phyloP scores from a whole-genome alignment of 352 stramenopile genomes.

The Globisporangium mamillatum region DNA sequence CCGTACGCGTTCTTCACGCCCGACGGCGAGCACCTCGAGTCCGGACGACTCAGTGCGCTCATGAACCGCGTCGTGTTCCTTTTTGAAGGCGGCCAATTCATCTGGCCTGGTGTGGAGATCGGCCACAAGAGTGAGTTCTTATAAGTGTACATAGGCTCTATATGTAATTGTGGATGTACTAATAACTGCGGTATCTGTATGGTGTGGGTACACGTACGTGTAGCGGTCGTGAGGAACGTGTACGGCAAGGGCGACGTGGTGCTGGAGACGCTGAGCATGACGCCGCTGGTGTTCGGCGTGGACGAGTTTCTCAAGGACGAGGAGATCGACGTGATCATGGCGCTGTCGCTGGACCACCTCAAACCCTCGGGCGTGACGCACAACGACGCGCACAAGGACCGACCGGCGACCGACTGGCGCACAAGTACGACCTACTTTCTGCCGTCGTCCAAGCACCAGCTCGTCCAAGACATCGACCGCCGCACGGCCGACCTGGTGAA shows the following conservation, averaged over 20 bases:
- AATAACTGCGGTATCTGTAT: background rate
- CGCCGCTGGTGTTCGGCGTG: slow-evolving; percentile 60
- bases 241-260: slow-evolving; percentile 38
- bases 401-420: slow-evolving; percentile 59
- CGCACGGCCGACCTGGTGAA: slow-evolving; percentile 59
- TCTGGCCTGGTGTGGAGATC: slow-evolving; percentile 60
- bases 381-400: slow-evolving; percentile 57
- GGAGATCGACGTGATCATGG: slow-evolving; percentile 67
- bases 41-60: slow-evolving; percentile 23
- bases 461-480: slow-evolving; percentile 53
- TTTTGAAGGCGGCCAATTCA: slow-evolving; percentile 72
- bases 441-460: slow-evolving; percentile 35
- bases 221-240: slow-evolving; percentile 38
- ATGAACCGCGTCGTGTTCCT: slow-evolving; percentile 52
- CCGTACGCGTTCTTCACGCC: slow-evolving; percentile 57
- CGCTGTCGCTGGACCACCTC: slow-evolving; percentile 57
- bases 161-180: background rate
- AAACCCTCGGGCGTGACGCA: slow-evolving; percentile 51
- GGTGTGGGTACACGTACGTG: background rate
- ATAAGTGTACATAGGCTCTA: background rate
- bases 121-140: slow-evolving; percentile 53
- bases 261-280: slow-evolving; percentile 64
- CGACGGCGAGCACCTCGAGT: slow-evolving; percentile 38
- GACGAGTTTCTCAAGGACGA: slow-evolving; percentile 71
- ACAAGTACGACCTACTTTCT: slow-evolving; percentile 76